These are phyloP conservation scores for Metroxylon sagu DNA, from an alignment of 176 grass and related monocot genomes.

Conservation along the genomic window DNA sequence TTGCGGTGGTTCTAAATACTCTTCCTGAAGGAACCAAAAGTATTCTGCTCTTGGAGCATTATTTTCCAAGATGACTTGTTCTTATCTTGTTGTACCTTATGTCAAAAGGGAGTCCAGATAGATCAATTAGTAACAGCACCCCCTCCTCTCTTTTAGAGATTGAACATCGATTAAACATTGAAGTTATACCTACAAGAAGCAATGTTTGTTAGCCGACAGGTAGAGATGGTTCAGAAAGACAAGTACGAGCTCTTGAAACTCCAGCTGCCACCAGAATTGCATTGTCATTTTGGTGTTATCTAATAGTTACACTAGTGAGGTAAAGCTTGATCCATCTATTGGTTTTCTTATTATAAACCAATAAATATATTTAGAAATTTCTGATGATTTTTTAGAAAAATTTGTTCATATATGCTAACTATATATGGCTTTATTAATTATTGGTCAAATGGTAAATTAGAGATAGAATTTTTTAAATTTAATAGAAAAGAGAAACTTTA, in stretches of 20 bases:
- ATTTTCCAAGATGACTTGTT: slow-evolving; percentile 23
- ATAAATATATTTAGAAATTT: no score
- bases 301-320: slow-evolving; percentile 24
- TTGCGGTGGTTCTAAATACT: slow-evolving; percentile 35
- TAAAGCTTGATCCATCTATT: not conserved
- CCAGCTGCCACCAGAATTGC: slow-evolving; percentile 26
- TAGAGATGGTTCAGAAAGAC: slow-evolving; percentile 27
- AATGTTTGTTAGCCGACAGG: slow-evolving; percentile 13
- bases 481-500: no score
- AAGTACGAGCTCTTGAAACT: slow-evolving; percentile 21
- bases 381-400: no score
- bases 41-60: slow-evolving; percentile 48
- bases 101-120: slow-evolving; percentile 26
- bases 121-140: not conserved
- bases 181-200: no score
- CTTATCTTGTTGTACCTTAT: slow-evolving; percentile 29
- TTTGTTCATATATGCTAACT: no score
- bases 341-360: no score
- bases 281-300: slow-evolving; percentile 19
- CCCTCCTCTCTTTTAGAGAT: not conserved
- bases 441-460: no score
- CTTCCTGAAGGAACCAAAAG: slow-evolving; percentile 25
- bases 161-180: not conserved
- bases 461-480: no score
- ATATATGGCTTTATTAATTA: no score